These are phyloP conservation scores for Pneumocystis canis DNA, from an alignment of 1,139 yeast genomes.

Conservation along the genomic window DNA sequence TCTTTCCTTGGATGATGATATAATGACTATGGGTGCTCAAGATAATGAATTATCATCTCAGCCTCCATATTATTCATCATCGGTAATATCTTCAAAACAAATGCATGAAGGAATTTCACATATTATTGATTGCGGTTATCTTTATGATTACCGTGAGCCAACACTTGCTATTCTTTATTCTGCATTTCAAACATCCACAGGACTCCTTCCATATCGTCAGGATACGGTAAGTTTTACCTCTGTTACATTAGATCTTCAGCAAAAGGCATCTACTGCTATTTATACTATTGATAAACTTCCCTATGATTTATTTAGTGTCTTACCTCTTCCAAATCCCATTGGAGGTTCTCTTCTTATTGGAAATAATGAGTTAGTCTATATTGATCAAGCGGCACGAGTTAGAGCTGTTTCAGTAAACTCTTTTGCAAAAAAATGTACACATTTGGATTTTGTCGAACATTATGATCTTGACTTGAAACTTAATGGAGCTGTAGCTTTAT, in stretches of 20 bases:
- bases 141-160: constrained; percentile 62
- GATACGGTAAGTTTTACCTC: constrained; percentile 52
- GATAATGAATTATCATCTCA: constrained; percentile 13
- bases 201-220: constrained; percentile 43
- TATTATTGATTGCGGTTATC: constrained; percentile 52
- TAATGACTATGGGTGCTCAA: not conserved
- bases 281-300: constrained; percentile 54
- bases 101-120: constrained; percentile 46
- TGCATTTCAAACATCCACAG: constrained; percentile 61
- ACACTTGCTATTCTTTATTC: constrained; percentile 58
- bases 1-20: constrained; percentile 11
- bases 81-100: constrained; percentile 41
- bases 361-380: constrained; percentile 60
- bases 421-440: constrained; percentile 38
- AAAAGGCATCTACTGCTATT: constrained; percentile 51
- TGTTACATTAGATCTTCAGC: constrained; percentile 50
- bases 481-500: constrained; percentile 41
- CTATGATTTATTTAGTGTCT: constrained; percentile 50
- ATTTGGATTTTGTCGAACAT: constrained; percentile 39
- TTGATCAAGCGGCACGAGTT: constrained; percentile 67
- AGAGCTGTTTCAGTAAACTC: constrained; percentile 55
- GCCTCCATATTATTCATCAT: constrained; percentile 28
- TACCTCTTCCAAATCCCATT: constrained; percentile 52
- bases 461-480: constrained; percentile 39
- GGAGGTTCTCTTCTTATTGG: constrained; percentile 66